Percentiles rank a stretch among this genome's conserved stretches.
Evolutionary conservation across 192 early-diverging fungal species (phyloP).

Genomic region (Backusella circina): DNA sequence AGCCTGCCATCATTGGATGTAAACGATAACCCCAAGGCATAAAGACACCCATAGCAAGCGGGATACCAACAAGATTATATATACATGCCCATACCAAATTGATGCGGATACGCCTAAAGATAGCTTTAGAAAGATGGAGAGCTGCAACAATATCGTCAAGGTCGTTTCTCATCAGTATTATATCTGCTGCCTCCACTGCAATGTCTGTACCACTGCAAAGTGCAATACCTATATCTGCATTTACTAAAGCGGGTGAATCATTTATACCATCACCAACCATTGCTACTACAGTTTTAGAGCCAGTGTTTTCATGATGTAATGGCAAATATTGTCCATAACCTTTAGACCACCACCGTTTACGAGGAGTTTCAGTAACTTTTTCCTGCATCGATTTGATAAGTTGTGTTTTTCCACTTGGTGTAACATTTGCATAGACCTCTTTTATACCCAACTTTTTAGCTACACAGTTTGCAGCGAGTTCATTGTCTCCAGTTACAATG

Average conservation of each 20-base stretch:
- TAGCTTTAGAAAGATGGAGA: slow-evolving; percentile 76
- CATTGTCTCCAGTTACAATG: slow-evolving; percentile 95
- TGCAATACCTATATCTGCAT: slow-evolving; percentile 83
- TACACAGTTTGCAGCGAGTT: slow-evolving; percentile 74
- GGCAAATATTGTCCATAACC: background rate
- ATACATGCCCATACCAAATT: slow-evolving; percentile 89
- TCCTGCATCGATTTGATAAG: slow-evolving; percentile 47
- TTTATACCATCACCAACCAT: slow-evolving; percentile 98
- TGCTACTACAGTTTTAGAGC: slow-evolving; percentile 50
- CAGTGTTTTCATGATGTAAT: background rate
- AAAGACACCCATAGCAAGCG: slow-evolving; percentile 92
- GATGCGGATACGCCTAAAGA: slow-evolving; percentile 79
- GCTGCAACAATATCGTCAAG: slow-evolving; percentile 84
- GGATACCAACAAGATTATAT: slow-evolving; percentile 91
- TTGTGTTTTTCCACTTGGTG: slow-evolving; percentile 83
- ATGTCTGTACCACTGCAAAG: slow-evolving; percentile 91
- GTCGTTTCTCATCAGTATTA: slow-evolving; percentile 89
- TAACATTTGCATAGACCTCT: slow-evolving; percentile 84
- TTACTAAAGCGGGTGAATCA: slow-evolving; percentile 87
- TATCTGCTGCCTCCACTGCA: slow-evolving; percentile 88
- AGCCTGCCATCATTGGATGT: slow-evolving; percentile 88
- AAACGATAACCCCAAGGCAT: slow-evolving; percentile 80
- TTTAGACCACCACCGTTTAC: background rate
- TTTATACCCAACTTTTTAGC: slow-evolving; percentile 79
- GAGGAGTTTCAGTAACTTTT: background rate